These are phyloP conservation scores for Cymbopogon flexuosus DNA, from an alignment of 202 grass and related monocot genomes.

Conservation along the genomic window DNA sequence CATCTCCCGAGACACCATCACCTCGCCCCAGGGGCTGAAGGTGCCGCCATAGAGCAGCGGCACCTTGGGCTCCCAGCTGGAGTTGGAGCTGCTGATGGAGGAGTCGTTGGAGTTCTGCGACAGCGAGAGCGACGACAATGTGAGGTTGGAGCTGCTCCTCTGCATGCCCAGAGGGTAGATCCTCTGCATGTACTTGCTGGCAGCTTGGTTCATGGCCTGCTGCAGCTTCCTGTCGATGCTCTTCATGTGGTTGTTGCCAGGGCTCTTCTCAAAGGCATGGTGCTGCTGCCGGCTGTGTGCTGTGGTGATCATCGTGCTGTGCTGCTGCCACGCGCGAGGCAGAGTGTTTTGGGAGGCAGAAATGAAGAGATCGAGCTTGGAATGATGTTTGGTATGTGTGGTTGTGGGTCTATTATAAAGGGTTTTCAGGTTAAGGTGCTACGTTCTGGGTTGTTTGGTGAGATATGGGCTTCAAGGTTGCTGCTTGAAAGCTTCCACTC, in stretches of 20 bases:
- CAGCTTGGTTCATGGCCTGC: constrained; percentile 43
- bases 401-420: constrained; percentile 47
- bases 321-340: not conserved
- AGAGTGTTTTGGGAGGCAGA: constrained; percentile 21
- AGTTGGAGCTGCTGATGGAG: constrained; percentile 80
- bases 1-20: constrained; percentile 41
- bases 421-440: constrained; percentile 52
- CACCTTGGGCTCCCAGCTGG: constrained; percentile 91
- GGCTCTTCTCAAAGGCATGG: constrained; percentile 58
- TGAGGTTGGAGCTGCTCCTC: constrained; percentile 69
- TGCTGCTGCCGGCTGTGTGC: constrained; percentile 61
- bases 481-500: constrained; percentile 72
- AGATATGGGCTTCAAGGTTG: constrained; percentile 88
- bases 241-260: constrained; percentile 18
- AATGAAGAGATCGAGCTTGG: not conserved
- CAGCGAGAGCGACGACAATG: constrained; percentile 82
- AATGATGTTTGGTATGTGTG: constrained; percentile 25
- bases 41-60: constrained; percentile 54
- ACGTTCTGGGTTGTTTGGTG: constrained; percentile 75
- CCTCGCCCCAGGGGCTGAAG: constrained; percentile 70
- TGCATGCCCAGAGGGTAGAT: constrained; percentile 65
- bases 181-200: constrained; percentile 55
- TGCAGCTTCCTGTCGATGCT: constrained; percentile 53
- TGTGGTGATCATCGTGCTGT: constrained; percentile 43
- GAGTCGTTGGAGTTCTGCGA: constrained; percentile 98